Percentiles rank a stretch among this genome's conserved stretches.
phyloP scores from a whole-genome alignment of 2,329 filamentous ascomycete genomes.

The Daldinia sp. region DNA sequence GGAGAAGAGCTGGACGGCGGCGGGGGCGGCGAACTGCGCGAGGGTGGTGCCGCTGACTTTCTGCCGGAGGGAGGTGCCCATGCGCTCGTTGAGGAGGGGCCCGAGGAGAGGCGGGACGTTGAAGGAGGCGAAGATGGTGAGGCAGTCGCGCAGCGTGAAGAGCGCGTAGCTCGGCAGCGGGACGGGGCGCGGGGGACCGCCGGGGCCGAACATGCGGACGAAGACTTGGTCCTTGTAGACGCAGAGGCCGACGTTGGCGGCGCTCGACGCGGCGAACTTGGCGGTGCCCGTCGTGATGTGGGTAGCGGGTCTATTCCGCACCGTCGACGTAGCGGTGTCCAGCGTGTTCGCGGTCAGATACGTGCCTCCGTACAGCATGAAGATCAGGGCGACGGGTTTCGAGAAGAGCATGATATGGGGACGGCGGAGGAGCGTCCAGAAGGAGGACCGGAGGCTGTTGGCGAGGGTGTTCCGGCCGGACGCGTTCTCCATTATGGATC shows the following conservation, averaged over 20 bases:
- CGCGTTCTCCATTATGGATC: constrained; percentile 85
- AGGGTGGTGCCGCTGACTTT: constrained; percentile 67
- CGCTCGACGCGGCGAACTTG: constrained; percentile 84
- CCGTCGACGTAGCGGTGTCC: constrained; percentile 80
- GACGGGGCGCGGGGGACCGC: constrained; percentile 66
- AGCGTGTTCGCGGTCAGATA: constrained; percentile 90
- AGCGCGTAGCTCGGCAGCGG: constrained; percentile 78
- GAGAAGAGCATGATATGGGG: constrained; percentile 73
- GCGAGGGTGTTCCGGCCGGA: constrained; percentile 73
- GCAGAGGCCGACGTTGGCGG: constrained; percentile 86
- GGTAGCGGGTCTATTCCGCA: constrained; percentile 66
- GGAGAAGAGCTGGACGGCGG: constrained; percentile 80
- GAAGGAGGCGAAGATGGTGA: constrained; percentile 93
- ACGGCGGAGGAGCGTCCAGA: constrained; percentile 66
- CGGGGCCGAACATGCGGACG: constrained; percentile 82
- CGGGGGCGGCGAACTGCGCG: constrained; percentile 85
- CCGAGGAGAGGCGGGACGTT: constrained; percentile 86
- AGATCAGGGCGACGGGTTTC: constrained; percentile 76
- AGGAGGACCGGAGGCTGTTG: constrained; percentile 69
- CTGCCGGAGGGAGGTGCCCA: constrained; percentile 65
- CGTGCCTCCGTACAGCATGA: constrained; percentile 85
- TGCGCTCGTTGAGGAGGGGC: constrained; percentile 69
- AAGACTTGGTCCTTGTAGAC: constrained; percentile 92
- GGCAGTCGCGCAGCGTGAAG: constrained; percentile 84
- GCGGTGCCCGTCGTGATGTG: constrained; percentile 77